Evolutionary conservation across 169 alveolate genomes (phyloP), one percentile per base, ranked within the genome.

Genomic region (Plasmodium yoelii): DNA sequence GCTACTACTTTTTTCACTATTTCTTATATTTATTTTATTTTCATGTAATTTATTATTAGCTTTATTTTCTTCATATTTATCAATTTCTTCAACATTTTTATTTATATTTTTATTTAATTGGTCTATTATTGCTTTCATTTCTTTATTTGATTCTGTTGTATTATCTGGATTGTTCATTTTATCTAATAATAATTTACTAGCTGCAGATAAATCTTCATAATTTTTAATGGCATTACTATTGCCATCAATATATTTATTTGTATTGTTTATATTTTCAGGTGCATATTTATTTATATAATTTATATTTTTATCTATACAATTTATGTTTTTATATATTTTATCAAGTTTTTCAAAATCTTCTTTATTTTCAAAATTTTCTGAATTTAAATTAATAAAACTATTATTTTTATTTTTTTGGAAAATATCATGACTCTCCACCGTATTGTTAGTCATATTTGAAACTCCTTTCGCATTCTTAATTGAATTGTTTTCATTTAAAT

Each of bases 251-350:
- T 19, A 82, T 1, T 51, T 55, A 60, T 68, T 59, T 24, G 57
- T 71, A 68, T 68, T 49, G 55, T 67, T 73, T 34, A 68, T 57
- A 18, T 55, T 82, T 2, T 71, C 26, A 0, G 90, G 90, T 13
- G 69, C 69, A 34, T 68, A 82, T 26, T 67, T 82, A 26, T 68
- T 68, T 57, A 82, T 68, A 51, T 67, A 82, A 47, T 44, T 82
- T 42, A 82, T 82, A 67, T 82, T 82, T 68, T 82, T 82, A 59
- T 82, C 69, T 10, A 82, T 65, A 49, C 84, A 82, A 67, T 19
- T 68, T 56, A 82, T 65, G 22, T 67, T 82, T 82, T 67, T 82
- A 61, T 82, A 82, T 53, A 82, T 68, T 55, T 82, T 68, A 56
- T 68, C 69, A 44, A 67, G 42, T 51, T 82, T 82, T 42, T 82